A percentile compares a stretch with the other conserved stretches of the same genome.
Conservation (phyloP, 73 alveolate genomes). For the Paramecium tetraurelia region DNA sequence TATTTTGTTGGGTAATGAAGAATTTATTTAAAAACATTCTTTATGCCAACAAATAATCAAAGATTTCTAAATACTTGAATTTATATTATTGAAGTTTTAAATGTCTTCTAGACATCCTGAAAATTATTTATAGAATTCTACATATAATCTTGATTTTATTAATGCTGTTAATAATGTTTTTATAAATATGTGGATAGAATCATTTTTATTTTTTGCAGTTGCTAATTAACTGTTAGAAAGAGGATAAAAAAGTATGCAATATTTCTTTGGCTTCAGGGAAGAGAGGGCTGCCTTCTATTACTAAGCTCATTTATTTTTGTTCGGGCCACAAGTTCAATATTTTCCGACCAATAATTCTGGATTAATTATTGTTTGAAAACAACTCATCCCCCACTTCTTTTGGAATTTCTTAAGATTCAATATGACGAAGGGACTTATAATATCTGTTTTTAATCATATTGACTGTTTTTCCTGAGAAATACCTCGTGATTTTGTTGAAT, state of each 20-base stretch:
- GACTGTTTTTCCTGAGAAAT: conserved; percentile 10
- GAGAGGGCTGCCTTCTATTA: not conserved
- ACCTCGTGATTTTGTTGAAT: not conserved
- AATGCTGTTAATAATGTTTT: not conserved
- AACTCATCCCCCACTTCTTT: not conserved
- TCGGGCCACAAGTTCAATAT: not conserved
- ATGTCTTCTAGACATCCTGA: not conserved
- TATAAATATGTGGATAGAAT: not conserved
- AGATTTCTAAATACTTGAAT: not conserved
- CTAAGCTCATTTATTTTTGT: not conserved
- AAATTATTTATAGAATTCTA: not conserved
- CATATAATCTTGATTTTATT: not conserved
- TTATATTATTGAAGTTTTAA: not conserved
- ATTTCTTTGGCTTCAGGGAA: not conserved
- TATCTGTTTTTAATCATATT: conserved; percentile 37
- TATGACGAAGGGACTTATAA: not conserved
- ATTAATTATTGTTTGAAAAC: not conserved
- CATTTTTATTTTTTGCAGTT: not conserved
- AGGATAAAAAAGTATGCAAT: not conserved
- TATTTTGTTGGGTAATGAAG: not conserved
- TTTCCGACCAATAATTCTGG: not conserved
- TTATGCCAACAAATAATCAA: too few relatives aligned
- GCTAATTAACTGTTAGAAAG: not conserved
- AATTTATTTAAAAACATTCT: too few relatives aligned
- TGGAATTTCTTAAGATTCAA: not conserved